A percentile compares a stretch with the other conserved stretches of the same genome.
Conservation (phyloP, 441 rosid species). For the Aquilaria agallochum region DNA sequence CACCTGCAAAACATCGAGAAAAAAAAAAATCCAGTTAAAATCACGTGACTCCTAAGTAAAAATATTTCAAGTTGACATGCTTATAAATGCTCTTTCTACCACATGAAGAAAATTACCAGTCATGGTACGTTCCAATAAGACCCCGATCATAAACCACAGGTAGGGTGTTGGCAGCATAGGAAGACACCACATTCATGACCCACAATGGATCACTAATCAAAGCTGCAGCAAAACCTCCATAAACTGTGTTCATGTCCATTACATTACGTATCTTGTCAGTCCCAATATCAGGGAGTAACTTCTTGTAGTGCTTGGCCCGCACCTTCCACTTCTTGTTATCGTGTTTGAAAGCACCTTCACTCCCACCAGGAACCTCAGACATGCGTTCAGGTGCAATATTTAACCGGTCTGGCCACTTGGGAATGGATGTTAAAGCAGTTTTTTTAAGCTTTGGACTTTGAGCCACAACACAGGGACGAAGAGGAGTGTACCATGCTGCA, state of each 20-base stretch:
- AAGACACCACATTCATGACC: conserved; percentile 96
- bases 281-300: conserved; percentile 74
- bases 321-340: conserved; percentile 82
- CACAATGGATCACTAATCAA: conserved; percentile 71
- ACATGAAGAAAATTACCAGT: conserved; percentile 49
- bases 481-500: conserved; percentile 94
- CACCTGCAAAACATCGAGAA: conserved; percentile 54
- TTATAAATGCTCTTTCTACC: conserved; percentile 3
- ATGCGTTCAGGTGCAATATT: conserved; percentile 71
- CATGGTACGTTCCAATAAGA: conserved; percentile 87
- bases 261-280: conserved; percentile 82
- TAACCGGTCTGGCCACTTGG: conserved; percentile 86
- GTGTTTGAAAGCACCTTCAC: conserved; percentile 56
- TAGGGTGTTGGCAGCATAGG: conserved; percentile 75
- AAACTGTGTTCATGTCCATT: conserved; percentile 94
- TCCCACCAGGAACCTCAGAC: conserved; percentile 64
- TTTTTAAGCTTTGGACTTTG: conserved; percentile 67
- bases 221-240: conserved; percentile 92
- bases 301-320: conserved; percentile 82
- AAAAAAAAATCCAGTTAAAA: neutral
- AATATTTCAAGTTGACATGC: conserved; percentile 1
- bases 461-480: conserved; percentile 81
- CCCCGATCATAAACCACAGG: conserved; percentile 89
- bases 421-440: conserved; percentile 52
- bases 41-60: neutral